Evolutionary conservation across 2,329 filamentous ascomycete genomes (phyloP).

Genomic region (Sclerotinia subarctica): DNA sequence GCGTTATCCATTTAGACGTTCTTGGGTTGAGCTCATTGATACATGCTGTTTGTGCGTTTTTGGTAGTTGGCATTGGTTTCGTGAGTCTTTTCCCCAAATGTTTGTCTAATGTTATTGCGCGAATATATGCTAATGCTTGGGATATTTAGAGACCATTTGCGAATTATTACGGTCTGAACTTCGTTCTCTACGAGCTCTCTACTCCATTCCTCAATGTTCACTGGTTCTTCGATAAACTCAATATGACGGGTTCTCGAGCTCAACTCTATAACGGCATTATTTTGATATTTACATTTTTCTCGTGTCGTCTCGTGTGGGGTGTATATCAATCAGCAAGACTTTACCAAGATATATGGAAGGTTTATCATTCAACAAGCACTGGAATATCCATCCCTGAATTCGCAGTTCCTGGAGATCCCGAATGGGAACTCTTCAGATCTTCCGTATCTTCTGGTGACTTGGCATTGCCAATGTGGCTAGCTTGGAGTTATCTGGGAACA

Average conservation of each 20-base stretch:
- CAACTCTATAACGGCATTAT: conserved; percentile 77
- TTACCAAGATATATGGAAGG: conserved; percentile 62
- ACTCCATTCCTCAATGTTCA: conserved; percentile 82
- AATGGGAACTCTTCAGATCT: conserved; percentile 32
- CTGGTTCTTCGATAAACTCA: conserved; percentile 85
- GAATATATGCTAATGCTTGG: background rate
- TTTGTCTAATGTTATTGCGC: background rate
- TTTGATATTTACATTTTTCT: conserved; percentile 70
- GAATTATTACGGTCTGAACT: conserved; percentile 74
- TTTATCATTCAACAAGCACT: conserved; percentile 18
- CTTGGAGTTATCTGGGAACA: conserved; percentile 61
- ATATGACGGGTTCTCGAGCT: conserved; percentile 67
- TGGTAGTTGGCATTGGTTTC: conserved; percentile 75
- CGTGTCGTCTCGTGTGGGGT: conserved; percentile 73
- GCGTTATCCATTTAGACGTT: conserved; percentile 61
- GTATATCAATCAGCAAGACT: conserved; percentile 65
- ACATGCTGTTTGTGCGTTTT: conserved; percentile 35
- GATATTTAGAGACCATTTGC: conserved; percentile 67
- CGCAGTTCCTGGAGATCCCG: conserved; percentile 32
- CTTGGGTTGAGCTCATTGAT: conserved; percentile 63
- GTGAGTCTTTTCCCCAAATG: conserved; percentile 51
- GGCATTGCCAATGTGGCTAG: conserved; percentile 64
- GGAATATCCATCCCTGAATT: background rate
- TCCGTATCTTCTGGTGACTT: conserved; percentile 46
- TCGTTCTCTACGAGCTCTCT: conserved; percentile 82